A percentile compares a stretch with the other conserved stretches of the same genome.
phyloP scores from a whole-genome alignment of 768 basidiomycete species.

The Cystobasidium ongulense region DNA sequence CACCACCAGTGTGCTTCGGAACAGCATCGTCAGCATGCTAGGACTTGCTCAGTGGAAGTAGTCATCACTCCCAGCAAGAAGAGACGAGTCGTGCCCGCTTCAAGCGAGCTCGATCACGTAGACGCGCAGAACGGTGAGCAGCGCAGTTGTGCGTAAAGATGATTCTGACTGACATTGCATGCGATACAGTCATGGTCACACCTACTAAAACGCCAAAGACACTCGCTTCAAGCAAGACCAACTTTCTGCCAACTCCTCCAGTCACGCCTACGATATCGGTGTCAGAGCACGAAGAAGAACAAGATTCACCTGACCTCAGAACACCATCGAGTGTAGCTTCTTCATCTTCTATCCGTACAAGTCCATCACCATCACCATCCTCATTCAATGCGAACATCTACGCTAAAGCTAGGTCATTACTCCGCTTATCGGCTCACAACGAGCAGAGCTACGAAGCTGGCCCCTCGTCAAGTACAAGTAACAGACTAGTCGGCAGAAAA shows the following conservation, averaged over 20 bases:
- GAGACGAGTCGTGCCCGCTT: neutral
- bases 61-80: constrained; percentile 9
- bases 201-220: neutral
- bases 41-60: neutral
- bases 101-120: neutral
- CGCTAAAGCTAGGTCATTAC: constrained; percentile 11
- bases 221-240: neutral
- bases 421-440: constrained; percentile 10
- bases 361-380: neutral
- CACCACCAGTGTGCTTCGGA: neutral
- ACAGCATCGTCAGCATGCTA: neutral
- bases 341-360: neutral
- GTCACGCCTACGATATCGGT: constrained; percentile 27
- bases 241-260: constrained; percentile 21
- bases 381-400: constrained; percentile 14
- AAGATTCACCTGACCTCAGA: neutral
- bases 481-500: constrained; percentile 15
- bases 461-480: neutral
- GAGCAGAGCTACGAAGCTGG: neutral
- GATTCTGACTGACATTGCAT: neutral
- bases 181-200: neutral
- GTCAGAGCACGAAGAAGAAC: neutral
- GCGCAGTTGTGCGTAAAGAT: neutral
- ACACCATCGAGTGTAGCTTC: neutral
- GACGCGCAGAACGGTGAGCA: neutral